Evolutionary conservation across 2,329 filamentous ascomycete species (phyloP), one percentile per base, ranked within the genome.

Genomic region (Cephalotrichum gorgonifer): DNA sequence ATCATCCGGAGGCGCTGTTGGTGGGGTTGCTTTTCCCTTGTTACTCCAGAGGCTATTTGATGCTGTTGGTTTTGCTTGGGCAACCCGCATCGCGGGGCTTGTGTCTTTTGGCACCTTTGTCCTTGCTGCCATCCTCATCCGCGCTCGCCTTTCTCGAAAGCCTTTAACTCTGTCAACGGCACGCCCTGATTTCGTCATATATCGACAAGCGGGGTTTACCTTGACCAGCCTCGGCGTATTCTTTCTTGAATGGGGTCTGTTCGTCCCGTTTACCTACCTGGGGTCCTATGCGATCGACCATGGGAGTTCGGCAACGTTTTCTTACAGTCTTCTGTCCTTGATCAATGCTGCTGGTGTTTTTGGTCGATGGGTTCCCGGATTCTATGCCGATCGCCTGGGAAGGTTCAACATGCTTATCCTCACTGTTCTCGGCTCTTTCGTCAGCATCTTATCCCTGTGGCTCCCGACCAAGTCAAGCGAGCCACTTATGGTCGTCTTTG

Each of bases 1-100:
- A 6, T 81, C 84, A 2, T 84, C 86, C 0, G 90, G 88, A 8
- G 83, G 83, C 47, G 83, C 81, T n/a, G 61, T 86, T 8, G 86
- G 85, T 26, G 46, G 46, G 3, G 27, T 42, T 5, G 11, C 25
- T 23, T 22, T 81, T 80, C 41, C 58, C 63, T 0, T 66, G 5
- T 56, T 62, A 25, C 59, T 64, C 6, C 54, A 58, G 2, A 60
- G 57, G 20, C 50, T 58, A 3, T 50, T 55, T 1, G 57, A 61
- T 2, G 46, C 47, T 0, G 50, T 64, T 3, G 64, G 63, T 1
- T 65, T 64, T 17, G 48, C 54, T 0, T 65, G 63, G 64, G 52
- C 60, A 0, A 54, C 61, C 5, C 56, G 62, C 12, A 52, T 60
- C 5, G 28, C 43, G 7, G 50, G 26, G 7, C 27, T 52, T 26